Conservation (phyloP, 805 yeast species). For the Wickerhamiella azymoides region DNA sequence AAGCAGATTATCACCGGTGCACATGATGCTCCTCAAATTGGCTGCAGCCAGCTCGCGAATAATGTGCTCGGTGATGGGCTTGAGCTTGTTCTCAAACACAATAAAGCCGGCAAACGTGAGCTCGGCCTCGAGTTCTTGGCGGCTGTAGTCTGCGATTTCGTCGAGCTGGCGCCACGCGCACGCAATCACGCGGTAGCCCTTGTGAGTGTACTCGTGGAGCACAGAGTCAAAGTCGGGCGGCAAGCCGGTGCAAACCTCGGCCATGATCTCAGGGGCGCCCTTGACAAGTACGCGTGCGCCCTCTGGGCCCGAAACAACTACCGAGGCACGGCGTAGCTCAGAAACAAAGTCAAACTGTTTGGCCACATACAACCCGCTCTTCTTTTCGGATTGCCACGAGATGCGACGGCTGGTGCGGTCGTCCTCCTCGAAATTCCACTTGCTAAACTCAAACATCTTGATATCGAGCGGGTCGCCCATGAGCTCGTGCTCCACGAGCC, state of each 20-base stretch:
- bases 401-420: conserved; percentile 18
- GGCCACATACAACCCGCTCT: conserved; percentile 29
- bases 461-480: conserved; percentile 90
- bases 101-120: conserved; percentile 76
- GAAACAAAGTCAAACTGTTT: conserved; percentile 72
- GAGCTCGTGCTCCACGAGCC: conserved; percentile 60
- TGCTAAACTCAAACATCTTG: conserved; percentile 85
- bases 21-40: conserved; percentile 74
- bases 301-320: conserved; percentile 34
- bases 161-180: conserved; percentile 66
- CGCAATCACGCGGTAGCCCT: conserved; percentile 91
- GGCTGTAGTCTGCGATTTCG: conserved; percentile 39
- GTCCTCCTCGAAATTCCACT: conserved; percentile 64
- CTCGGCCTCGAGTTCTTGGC: conserved; percentile 57
- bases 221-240: conserved; percentile 65
- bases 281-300: conserved; percentile 52
- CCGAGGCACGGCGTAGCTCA: conserved; percentile 80
- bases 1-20: conserved; percentile 92
- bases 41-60: conserved; percentile 51
- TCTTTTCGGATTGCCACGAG: conserved; percentile 9
- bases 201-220: conserved; percentile 75
- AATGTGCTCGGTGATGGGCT: conserved; percentile 49
- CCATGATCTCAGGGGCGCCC: conserved; percentile 95
- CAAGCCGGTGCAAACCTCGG: conserved; percentile 57
- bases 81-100: conserved; percentile 82